Percentiles rank a stretch among this genome's conserved stretches.
Evolutionary conservation across 169 alveolate species (phyloP).

Genomic region (Babesia gibsoni): DNA sequence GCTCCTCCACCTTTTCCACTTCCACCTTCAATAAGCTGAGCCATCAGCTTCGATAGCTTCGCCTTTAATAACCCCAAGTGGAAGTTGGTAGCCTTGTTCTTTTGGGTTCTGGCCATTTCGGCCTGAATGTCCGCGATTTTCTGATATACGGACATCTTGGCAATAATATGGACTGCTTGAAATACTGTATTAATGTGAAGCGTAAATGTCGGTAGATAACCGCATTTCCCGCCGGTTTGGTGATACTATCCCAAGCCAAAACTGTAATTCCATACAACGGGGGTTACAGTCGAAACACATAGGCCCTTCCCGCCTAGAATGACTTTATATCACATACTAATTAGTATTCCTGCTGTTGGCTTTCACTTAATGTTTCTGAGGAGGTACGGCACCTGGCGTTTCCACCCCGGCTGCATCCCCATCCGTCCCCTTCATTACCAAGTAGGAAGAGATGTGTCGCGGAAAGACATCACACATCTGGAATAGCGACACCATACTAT

Average conservation of each 20-base stretch:
- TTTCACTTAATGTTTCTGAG: not conserved
- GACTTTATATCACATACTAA: no score
- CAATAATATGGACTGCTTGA: not conserved
- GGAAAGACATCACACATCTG: not conserved
- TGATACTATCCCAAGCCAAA: no score
- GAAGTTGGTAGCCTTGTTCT: constrained; percentile 96
- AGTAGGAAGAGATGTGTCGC: not conserved
- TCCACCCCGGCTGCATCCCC: not conserved
- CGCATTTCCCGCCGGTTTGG: no score
- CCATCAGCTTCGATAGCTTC: constrained; percentile 90
- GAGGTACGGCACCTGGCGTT: not conserved
- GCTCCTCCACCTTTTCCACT: constrained; percentile 79
- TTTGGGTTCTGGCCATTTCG: constrained; percentile 98
- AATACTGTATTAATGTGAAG: no score
- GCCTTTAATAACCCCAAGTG: constrained; percentile 98
- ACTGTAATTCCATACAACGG: no score
- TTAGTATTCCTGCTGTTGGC: no score
- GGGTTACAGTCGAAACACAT: no score
- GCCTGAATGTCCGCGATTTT: constrained; percentile 95
- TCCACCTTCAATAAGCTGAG: constrained; percentile 89
- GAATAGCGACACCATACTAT: not conserved
- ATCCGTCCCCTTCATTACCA: not conserved
- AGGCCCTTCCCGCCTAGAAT: no score
- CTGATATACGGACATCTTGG: constrained; percentile 83
- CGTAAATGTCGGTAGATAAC: no score